Evolutionary conservation across 306 rosid genomes (phyloP).

Genomic region (Lablab purpureus): DNA sequence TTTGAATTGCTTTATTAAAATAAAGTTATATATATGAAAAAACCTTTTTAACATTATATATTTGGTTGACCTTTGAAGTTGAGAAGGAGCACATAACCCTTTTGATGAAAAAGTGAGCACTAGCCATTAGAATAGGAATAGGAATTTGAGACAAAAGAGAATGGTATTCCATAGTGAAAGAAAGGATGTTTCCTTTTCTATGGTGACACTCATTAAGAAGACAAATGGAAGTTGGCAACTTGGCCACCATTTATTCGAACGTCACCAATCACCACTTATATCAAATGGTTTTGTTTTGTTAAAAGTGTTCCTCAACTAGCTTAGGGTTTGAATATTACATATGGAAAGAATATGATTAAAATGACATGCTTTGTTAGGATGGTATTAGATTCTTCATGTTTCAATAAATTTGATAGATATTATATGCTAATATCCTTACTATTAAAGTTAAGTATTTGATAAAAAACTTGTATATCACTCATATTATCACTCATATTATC

Average conservation of each 20-base stretch:
- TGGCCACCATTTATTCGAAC: constrained; percentile 1
- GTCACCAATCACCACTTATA: not conserved
- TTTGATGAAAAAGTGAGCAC: not conserved
- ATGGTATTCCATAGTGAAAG: not conserved
- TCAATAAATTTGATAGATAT: too few relatives aligned
- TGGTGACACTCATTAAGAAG: not conserved
- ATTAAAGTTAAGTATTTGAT: too few relatives aligned
- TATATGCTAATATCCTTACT: too few relatives aligned
- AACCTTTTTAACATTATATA: not conserved
- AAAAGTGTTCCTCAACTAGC: too few relatives aligned
- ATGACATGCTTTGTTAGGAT: too few relatives aligned
- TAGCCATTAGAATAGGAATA: not conserved
- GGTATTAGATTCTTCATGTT: too few relatives aligned
- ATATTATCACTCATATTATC: too few relatives aligned
- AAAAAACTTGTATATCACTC: too few relatives aligned
- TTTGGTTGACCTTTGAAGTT: not conserved
- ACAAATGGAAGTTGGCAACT: not conserved
- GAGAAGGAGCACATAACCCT: not conserved
- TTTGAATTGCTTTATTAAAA: too few relatives aligned
- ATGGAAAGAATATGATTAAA: too few relatives aligned
- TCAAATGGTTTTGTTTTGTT: too few relatives aligned
- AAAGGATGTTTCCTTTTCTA: not conserved
- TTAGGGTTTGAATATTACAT: too few relatives aligned
- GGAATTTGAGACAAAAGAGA: not conserved
- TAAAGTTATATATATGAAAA: not conserved